Evolutionary conservation across 805 yeast species (phyloP).

Genomic region (Starmerella vitae): DNA sequence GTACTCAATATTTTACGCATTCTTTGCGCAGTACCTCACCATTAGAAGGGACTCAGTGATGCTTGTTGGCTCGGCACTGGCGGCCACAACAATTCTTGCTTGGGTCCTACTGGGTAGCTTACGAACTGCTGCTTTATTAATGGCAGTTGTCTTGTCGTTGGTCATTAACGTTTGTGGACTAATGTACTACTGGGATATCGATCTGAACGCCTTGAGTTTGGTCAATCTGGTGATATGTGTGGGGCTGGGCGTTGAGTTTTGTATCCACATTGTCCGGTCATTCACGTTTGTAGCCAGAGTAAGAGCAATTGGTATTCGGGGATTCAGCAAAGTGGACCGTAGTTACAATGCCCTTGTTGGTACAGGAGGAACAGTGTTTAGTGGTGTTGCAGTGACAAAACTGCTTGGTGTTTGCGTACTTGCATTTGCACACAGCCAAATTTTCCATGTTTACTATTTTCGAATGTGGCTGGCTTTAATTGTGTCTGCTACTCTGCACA

Average conservation of each 20-base stretch:
- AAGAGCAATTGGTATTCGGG: conserved; percentile 24
- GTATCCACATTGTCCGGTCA: conserved; percentile 73
- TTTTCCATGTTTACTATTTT: conserved; percentile 84
- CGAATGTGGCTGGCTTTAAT: conserved; percentile 86
- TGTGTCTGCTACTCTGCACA: conserved; percentile 61
- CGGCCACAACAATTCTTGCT: conserved; percentile 30
- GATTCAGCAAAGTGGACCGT: conserved; percentile 26
- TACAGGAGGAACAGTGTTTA: conserved; percentile 82
- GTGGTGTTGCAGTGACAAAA: conserved; percentile 84
- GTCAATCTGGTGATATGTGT: conserved; percentile 86
- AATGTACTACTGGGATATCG: conserved; percentile 60
- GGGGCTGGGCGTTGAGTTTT: conserved; percentile 88
- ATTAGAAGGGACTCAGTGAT: conserved; percentile 42
- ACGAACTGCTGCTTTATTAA: conserved; percentile 43
- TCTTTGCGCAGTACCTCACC: conserved; percentile 73
- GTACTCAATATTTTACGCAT: conserved; percentile 84
- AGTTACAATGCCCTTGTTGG: conserved; percentile 48
- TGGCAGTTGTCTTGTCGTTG: conserved; percentile 47
- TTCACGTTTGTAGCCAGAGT: conserved; percentile 39
- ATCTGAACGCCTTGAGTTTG: conserved; percentile 76
- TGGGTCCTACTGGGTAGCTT: conserved; percentile 53
- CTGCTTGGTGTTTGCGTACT: conserved; percentile 75
- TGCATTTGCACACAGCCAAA: conserved; percentile 75
- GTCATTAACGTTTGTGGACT: conserved; percentile 65
- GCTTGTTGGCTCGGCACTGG: conserved; percentile 33